Conservation (phyloP, 148 eudicot genomes). For the Agrostemma githago region DNA sequence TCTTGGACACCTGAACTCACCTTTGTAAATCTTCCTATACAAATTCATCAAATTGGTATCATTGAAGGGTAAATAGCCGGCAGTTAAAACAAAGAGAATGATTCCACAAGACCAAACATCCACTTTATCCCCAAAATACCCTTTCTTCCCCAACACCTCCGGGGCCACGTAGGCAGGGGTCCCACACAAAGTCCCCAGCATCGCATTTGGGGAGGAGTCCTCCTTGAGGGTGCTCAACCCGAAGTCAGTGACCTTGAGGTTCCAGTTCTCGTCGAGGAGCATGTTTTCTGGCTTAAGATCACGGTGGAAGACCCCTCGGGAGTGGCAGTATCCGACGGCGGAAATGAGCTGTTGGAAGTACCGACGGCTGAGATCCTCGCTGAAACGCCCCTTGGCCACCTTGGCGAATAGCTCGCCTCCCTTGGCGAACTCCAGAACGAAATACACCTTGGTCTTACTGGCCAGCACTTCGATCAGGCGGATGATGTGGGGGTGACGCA, state of each 20-base stretch:
- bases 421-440: slow-evolving; percentile 9
- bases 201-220: slow-evolving; percentile 25
- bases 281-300: slow-evolving; percentile 12
- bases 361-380: slow-evolving; percentile 9
- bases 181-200: slow-evolving; percentile 67
- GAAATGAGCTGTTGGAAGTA: slow-evolving; percentile 14
- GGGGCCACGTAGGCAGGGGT: slow-evolving; percentile 93
- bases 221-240: background rate
- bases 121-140: slow-evolving; percentile 63
- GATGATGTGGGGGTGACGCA: slow-evolving; percentile 13
- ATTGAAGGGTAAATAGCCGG: slow-evolving; percentile 73
- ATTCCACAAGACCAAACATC: slow-evolving; percentile 84
- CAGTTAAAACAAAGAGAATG: slow-evolving; percentile 49
- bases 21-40: slow-evolving; percentile 65
- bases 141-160: slow-evolving; percentile 61
- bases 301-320: slow-evolving; percentile 5
- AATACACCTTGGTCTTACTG: slow-evolving; percentile 1
- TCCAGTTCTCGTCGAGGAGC: background rate
- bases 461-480: slow-evolving; percentile 8
- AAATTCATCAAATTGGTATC: slow-evolving; percentile 69
- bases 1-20: slow-evolving; percentile 59
- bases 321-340: slow-evolving; percentile 14
- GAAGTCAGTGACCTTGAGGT: background rate
- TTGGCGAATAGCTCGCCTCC: slow-evolving; percentile 15
- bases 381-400: slow-evolving; percentile 8